phyloP scores from a whole-genome alignment of 805 yeast species.

The Hanseniaspora pseudoguilliermondii region DNA sequence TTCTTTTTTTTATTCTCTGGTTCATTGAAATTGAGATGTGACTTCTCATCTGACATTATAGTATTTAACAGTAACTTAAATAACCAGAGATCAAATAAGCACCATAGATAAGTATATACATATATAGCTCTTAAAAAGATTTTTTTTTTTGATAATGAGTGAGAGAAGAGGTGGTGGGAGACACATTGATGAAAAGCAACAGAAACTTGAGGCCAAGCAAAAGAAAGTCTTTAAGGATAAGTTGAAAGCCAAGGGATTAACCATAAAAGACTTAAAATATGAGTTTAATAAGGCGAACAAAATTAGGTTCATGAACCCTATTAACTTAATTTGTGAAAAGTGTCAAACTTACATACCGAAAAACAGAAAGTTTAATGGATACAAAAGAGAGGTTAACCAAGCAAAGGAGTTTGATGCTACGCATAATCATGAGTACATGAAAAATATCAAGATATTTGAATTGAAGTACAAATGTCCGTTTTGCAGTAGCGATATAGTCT shows the following conservation, averaged over 20 bases:
- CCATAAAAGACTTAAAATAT: slow-evolving; percentile 4
- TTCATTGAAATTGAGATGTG: no score
- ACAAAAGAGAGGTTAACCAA: slow-evolving; percentile 9
- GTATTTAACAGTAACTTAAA: no score
- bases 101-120: no score
- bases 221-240: background rate
- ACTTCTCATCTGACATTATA: no score
- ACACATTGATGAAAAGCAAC: slow-evolving; percentile 4
- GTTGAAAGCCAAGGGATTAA: background rate
- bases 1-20: no score
- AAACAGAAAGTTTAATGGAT: slow-evolving; percentile 11
- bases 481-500: slow-evolving; percentile 4
- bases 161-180: background rate
- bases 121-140: no score
- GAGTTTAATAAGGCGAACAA: slow-evolving; percentile 6
- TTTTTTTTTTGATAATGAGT: background rate
- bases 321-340: background rate
- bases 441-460: slow-evolving; percentile 8
- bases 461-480: slow-evolving; percentile 5
- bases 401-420: background rate
- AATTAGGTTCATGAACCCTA: slow-evolving; percentile 8
- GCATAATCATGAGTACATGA: background rate
- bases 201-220: background rate
- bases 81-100: no score
- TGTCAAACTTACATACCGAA: slow-evolving; percentile 6